A percentile compares a stretch with the other conserved stretches of the same genome.
phyloP scores from a whole-genome alignment of 148 eudicot species.

The Spergularia marina region DNA sequence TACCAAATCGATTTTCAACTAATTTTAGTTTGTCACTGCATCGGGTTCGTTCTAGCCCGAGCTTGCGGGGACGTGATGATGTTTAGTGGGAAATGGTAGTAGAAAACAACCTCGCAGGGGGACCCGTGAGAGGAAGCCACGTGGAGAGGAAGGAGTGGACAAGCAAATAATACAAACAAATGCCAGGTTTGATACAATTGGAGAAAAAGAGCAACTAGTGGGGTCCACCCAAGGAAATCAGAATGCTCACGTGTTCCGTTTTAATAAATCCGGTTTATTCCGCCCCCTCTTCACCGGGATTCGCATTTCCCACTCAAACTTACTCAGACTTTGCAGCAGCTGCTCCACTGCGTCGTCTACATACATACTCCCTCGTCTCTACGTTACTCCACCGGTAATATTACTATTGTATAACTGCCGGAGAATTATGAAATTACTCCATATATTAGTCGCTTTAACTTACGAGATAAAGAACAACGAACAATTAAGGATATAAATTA shows the following conservation, averaged over 20 bases:
- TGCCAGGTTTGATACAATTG: too few relatives aligned
- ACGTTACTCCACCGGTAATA: not conserved
- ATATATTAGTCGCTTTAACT: too few relatives aligned
- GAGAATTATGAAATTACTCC: too few relatives aligned
- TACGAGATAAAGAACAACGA: too few relatives aligned
- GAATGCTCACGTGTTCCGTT: slow-evolving; percentile 9
- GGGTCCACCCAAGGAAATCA: not conserved
- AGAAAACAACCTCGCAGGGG: not conserved
- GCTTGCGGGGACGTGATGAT: too few relatives aligned
- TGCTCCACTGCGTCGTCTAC: not conserved
- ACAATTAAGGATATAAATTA: too few relatives aligned
- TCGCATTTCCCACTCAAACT: not conserved
- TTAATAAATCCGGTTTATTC: not conserved
- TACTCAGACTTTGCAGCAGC: too few relatives aligned
- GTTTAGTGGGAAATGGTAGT: too few relatives aligned
- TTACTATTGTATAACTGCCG: too few relatives aligned
- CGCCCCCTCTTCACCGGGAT: not conserved
- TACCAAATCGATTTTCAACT: too few relatives aligned
- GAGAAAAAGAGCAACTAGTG: not conserved
- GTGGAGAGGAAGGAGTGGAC: not conserved
- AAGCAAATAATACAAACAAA: not conserved
- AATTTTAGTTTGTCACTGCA: too few relatives aligned
- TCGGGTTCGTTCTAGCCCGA: too few relatives aligned
- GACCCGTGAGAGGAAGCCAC: not conserved
- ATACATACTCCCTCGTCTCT: not conserved